Percentiles rank a stretch among this genome's conserved stretches.
Evolutionary conservation across 768 basidiomycete genomes (phyloP).

Genomic region (Lentinula guzmanii): DNA sequence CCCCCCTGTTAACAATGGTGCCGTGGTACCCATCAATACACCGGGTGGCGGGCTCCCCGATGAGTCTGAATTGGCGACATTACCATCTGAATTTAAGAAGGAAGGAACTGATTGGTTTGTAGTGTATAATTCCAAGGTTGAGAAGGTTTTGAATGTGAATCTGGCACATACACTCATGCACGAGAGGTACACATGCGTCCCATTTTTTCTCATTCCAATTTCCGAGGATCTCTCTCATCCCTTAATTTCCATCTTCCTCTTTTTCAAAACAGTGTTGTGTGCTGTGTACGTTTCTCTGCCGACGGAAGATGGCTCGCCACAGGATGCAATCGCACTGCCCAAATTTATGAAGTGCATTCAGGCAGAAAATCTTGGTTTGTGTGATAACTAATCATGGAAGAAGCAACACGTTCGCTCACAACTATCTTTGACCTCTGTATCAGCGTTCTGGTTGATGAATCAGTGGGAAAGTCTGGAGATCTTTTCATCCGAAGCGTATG

Average conservation of each 20-base stretch:
- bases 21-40: constrained; percentile 7
- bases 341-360: constrained; percentile 90
- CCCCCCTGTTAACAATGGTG: constrained; percentile 7
- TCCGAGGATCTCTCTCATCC: background rate
- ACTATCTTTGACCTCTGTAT: constrained; percentile 3
- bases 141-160: constrained; percentile 70
- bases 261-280: constrained; percentile 40
- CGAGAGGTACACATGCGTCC: constrained; percentile 56
- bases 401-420: constrained; percentile 15
- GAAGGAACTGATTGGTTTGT: constrained; percentile 89
- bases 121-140: constrained; percentile 77
- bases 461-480: constrained; percentile 54
- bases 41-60: constrained; percentile 37
- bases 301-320: constrained; percentile 93
- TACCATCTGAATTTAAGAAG: constrained; percentile 55
- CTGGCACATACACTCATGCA: constrained; percentile 86
- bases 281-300: constrained; percentile 91
- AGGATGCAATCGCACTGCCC: constrained; percentile 92
- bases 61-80: constrained; percentile 36
- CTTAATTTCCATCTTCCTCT: background rate
- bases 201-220: background rate
- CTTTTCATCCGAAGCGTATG: constrained; percentile 81
- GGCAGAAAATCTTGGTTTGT: constrained; percentile 80
- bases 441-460: constrained; percentile 60
- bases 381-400: background rate